Conservation (phyloP, 331 rosid genomes). For the Telfairia occidentalis region DNA sequence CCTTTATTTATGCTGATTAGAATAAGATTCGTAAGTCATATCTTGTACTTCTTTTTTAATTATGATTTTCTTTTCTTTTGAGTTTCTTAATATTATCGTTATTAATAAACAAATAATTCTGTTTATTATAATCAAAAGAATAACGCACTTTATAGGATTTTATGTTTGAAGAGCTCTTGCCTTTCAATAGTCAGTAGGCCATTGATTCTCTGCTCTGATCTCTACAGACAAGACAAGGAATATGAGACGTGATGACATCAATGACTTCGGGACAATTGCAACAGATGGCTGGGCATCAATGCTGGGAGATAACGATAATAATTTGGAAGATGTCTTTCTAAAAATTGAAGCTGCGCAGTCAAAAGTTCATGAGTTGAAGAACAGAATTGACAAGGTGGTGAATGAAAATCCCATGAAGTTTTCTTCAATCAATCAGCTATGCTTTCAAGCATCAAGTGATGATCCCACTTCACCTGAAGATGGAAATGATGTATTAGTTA, state of each 20-base stretch:
- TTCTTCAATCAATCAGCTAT: constrained; percentile 23
- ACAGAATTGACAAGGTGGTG: constrained; percentile 37
- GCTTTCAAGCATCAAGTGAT: constrained; percentile 23
- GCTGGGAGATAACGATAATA: constrained; percentile 27
- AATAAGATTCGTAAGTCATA: background rate
- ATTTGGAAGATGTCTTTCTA: constrained; percentile 27
- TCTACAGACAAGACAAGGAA: constrained; percentile 24
- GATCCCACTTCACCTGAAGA: constrained; percentile 19
- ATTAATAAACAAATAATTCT: background rate
- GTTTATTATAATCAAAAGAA: background rate
- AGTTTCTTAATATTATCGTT: background rate
- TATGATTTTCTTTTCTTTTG: background rate
- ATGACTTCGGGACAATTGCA: constrained; percentile 28
- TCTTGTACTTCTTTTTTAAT: background rate
- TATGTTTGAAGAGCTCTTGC: background rate
- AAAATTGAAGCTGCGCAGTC: constrained; percentile 40
- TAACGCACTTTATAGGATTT: background rate
- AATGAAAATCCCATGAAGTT: constrained; percentile 31
- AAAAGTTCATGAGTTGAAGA: constrained; percentile 33
- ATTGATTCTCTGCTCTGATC: background rate
- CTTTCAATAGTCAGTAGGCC: background rate
- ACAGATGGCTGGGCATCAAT: constrained; percentile 30
- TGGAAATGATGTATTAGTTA: constrained; percentile 20
- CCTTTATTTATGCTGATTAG: background rate
- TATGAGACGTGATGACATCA: constrained; percentile 15